Evolutionary conservation across 208 protist genomes (phyloP).

Genomic region (Zelonia costaricensis): DNA sequence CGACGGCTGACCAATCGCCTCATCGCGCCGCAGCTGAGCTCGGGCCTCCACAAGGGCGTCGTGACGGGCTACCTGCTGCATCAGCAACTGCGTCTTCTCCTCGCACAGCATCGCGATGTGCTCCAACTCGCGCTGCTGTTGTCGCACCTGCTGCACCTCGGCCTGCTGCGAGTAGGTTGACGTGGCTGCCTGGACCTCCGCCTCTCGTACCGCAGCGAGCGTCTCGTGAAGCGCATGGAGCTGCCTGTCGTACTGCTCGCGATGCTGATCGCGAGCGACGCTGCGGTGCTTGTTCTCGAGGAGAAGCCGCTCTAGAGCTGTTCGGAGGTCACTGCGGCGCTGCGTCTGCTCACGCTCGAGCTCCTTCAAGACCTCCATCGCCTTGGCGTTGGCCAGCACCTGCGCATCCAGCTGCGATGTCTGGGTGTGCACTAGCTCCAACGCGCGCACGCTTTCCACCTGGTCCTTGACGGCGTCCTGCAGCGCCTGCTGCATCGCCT

Average conservation of each 20-base stretch:
- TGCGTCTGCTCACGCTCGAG: slow-evolving; percentile 11
- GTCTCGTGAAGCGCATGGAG: slow-evolving; percentile 12
- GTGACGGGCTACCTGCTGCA: slow-evolving; percentile 28
- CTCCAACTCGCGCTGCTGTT: slow-evolving; percentile 20
- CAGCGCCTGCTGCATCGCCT: slow-evolving; percentile 31
- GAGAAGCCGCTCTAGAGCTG: slow-evolving; percentile 8
- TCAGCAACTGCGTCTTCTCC: slow-evolving; percentile 24
- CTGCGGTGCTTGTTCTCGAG: slow-evolving; percentile 16
- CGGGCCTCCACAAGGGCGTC: slow-evolving; percentile 22
- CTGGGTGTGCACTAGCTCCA: slow-evolving; percentile 43
- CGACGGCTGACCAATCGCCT: slow-evolving; percentile 13
- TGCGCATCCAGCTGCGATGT: slow-evolving; percentile 32
- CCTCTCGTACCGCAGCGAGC: slow-evolving; percentile 5
- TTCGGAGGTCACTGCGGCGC: slow-evolving; percentile 15
- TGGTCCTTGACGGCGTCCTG: slow-evolving; percentile 45
- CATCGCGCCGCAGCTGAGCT: slow-evolving; percentile 23
- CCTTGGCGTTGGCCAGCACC: slow-evolving; percentile 38
- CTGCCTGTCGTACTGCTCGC: slow-evolving; percentile 25
- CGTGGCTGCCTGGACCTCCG: neutral
- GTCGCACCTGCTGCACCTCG: slow-evolving; percentile 20
- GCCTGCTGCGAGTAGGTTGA: slow-evolving; percentile 11
- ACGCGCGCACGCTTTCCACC: slow-evolving; percentile 34
- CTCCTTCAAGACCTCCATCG: slow-evolving; percentile 29
- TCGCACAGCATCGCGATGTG: slow-evolving; percentile 19
- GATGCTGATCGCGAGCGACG: slow-evolving; percentile 19